Base-by-base conservation (phyloP, 352 stramenopile genomes). In the Globisporangium takayamanum region DNA sequence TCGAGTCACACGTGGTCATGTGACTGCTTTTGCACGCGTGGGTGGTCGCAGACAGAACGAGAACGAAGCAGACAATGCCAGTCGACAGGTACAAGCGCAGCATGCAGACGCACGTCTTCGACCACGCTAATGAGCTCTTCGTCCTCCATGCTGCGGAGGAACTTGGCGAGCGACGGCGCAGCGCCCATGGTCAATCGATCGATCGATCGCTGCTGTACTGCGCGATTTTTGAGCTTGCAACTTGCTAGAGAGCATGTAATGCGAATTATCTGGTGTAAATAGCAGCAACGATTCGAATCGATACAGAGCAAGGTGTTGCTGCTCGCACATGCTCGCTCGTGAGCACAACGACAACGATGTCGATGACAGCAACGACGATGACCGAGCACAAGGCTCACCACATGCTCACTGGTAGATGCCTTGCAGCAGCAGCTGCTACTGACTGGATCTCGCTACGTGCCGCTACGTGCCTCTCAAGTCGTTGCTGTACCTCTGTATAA, bases 111-210 rank as follows among this genome's bases (percentile, higher is more conserved):
- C 55, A 89, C 79, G 53, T 63, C 67, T 49, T 77, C 63, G 5
- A 87, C 50, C 46, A 85, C 61, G 45, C 59, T 58, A 20, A 59
- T 53, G 62, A 90, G 80, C 25, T 78, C 72, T 0, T 87, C 68
- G 60, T 90, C 80, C 55, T 83, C 74, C 66, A 87, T 80, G 51
- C 59, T 64, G 60, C 72, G 70, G 30, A 89, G 62, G 49, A 85
- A 73, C 67, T 78, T 78, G 65, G 55, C 74, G 5, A 90, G 53
- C 57, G 78, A 90, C 62, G 72, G 65, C 45, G 54, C 69, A 2
- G 64, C 67, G 0, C 75, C 75, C 75, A 84, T 84, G 36, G 14
- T 53, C 18, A 14, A 12, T 48, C 39, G 10, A 18, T 18, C 14
- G 14, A 20, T 18, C 14, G 14, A 47, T 47, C 28, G 28, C 28